These are phyloP conservation scores for Nakaseomyces glabratus DNA, from an alignment of 1,139 yeast species.

Conservation along the genomic window DNA sequence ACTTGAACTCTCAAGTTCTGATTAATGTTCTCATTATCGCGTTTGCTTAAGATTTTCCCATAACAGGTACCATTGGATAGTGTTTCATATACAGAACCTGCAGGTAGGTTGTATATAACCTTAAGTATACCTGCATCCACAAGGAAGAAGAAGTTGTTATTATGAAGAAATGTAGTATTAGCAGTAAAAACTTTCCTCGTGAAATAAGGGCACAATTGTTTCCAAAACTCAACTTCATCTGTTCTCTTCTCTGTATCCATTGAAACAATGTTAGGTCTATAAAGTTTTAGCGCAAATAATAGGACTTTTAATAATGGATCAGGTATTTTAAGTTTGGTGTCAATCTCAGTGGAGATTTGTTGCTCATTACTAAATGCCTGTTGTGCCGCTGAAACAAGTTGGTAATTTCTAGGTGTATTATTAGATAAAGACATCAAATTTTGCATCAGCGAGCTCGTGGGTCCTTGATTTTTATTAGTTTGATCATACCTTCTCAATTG, in stretches of 20 bases:
- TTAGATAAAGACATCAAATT: constrained; percentile 25
- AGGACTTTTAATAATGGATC: constrained; percentile 24
- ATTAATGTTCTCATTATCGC: constrained; percentile 8
- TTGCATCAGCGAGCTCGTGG: constrained; percentile 8
- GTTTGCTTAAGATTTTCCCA: constrained; percentile 40
- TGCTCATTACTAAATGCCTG: constrained; percentile 28
- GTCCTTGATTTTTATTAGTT: constrained; percentile 11
- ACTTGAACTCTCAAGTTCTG: constrained; percentile 29
- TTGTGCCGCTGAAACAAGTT: constrained; percentile 34
- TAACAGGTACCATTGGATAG: constrained; percentile 85
- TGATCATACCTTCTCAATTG: constrained; percentile 9
- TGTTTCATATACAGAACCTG: constrained; percentile 60
- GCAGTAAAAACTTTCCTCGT: constrained; percentile 14
- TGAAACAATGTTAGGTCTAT: constrained; percentile 33
- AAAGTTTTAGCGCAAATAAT: constrained; percentile 25
- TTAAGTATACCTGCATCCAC: constrained; percentile 76
- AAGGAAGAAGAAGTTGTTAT: constrained; percentile 43
- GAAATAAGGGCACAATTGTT: constrained; percentile 24
- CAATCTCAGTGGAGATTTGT: constrained; percentile 34
- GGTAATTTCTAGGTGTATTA: constrained; percentile 35
- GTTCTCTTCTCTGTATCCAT: constrained; percentile 15
- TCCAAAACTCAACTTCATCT: constrained; percentile 26
- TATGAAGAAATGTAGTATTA: constrained; percentile 18
- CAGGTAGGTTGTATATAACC: constrained; percentile 45
- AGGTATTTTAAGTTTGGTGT: constrained; percentile 32